Evolutionary conservation across 306 rosid genomes (phyloP).

Genomic region (Urtica urens): DNA sequence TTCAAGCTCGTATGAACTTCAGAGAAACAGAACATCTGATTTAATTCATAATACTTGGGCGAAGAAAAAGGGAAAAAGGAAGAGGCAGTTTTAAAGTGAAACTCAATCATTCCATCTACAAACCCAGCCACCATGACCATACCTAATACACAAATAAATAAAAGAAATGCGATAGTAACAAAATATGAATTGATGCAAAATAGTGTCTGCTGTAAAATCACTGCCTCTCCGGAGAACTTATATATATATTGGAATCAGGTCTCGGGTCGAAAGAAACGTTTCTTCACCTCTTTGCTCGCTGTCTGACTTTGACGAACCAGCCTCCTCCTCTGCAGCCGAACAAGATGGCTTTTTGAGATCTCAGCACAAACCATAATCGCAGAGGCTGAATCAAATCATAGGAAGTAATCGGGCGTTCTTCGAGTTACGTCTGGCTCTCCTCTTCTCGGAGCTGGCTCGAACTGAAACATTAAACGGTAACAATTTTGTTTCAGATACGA

Average conservation of each 20-base stretch:
- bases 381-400: too few species aligned
- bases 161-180: constrained; percentile 21
- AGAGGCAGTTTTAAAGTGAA: constrained; percentile 31
- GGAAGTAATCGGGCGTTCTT: constrained; percentile 91
- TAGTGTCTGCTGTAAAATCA: too few species aligned
- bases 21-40: not conserved
- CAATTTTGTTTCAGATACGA: not conserved
- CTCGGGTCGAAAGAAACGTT: constrained; percentile 22
- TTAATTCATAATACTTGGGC: constrained; percentile 12
- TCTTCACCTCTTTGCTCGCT: constrained; percentile 21
- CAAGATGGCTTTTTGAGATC: constrained; percentile 4
- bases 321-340: constrained; percentile 30
- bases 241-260: too few species aligned
- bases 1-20: too few species aligned
- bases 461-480: constrained; percentile 40
- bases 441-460: constrained; percentile 98
- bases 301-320: constrained; percentile 17
- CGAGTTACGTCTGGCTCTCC: constrained; percentile 94
- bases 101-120: constrained; percentile 44
- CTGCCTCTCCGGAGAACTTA: too few species aligned
- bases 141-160: constrained; percentile 28
- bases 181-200: constrained; percentile 33
- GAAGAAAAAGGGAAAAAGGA: constrained; percentile 7
- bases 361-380: too few species aligned
- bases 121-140: constrained; percentile 31